phyloP scores from a whole-genome alignment of 805 yeast genomes.

The Cyberlindnera mrakii region DNA sequence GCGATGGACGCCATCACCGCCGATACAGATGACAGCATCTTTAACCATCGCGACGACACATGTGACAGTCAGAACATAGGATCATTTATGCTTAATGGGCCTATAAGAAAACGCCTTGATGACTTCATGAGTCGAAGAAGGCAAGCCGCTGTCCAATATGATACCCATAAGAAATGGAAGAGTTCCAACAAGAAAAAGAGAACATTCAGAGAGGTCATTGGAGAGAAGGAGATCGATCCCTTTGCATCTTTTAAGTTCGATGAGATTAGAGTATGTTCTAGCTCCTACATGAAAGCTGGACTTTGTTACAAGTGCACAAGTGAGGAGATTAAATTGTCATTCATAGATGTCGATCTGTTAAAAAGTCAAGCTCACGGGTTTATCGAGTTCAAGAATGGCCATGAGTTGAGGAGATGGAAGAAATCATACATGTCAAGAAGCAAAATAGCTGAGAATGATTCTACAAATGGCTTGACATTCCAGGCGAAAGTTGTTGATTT shows the following conservation, averaged over 20 bases:
- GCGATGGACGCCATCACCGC: not conserved
- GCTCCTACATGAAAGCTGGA: conserved; percentile 17
- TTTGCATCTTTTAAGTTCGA: conserved; percentile 4
- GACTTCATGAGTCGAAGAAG: conserved; percentile 7
- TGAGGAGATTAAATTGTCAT: conserved; percentile 6
- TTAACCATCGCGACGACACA: not conserved
- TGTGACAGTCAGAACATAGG: not conserved
- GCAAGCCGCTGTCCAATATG: conserved; percentile 4
- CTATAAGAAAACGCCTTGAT: not conserved
- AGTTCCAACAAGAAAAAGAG: conserved; percentile 8
- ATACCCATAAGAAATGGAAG: conserved; percentile 1
- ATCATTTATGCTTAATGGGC: not conserved
- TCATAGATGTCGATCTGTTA: conserved; percentile 3
- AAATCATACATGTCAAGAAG: conserved; percentile 1
- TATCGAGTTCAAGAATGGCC: conserved; percentile 4
- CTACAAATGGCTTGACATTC: conserved; percentile 2
- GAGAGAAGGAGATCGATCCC: conserved; percentile 2
- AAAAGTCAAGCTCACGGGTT: conserved; percentile 4
- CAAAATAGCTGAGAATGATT: not conserved
- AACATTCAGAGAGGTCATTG: conserved; percentile 10
- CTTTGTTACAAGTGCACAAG: not conserved
- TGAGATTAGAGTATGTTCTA: conserved; percentile 7
- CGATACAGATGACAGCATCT: not conserved
- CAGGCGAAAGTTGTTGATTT: conserved; percentile 17
- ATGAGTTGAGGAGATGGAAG: conserved; percentile 6